phyloP scores from a whole-genome alignment of 2,329 filamentous ascomycete genomes.

The Aspergillus arachidicola region DNA sequence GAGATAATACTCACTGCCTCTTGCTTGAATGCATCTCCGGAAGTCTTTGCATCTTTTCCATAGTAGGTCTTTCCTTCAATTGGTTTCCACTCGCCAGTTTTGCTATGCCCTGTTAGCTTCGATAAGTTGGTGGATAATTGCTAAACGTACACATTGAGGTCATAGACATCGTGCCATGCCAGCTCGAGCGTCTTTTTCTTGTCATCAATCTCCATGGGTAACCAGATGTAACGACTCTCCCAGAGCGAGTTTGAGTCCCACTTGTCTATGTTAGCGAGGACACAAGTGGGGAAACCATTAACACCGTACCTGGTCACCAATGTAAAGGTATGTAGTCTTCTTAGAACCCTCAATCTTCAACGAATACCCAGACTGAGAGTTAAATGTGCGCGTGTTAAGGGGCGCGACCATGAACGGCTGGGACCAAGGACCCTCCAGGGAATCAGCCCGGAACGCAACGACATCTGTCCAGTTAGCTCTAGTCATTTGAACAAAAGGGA shows the following conservation, averaged over 20 bases:
- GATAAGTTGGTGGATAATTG: fast-evolving
- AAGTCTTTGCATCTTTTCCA: slow-evolving; percentile 48
- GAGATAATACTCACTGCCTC: slow-evolving; percentile 44
- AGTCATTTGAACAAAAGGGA: fast-evolving
- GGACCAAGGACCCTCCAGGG: slow-evolving; percentile 55
- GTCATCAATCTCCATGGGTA: slow-evolving; percentile 57
- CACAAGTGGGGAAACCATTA: too few species aligned
- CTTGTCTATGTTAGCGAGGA: slow-evolving; percentile 24
- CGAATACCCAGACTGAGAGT: slow-evolving; percentile 56
- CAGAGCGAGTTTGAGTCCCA: slow-evolving; percentile 61
- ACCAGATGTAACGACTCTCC: slow-evolving; percentile 62
- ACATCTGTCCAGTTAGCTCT: slow-evolving; percentile 43
- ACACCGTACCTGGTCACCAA: slow-evolving; percentile 43
- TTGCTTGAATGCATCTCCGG: slow-evolving; percentile 56
- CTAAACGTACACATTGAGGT: slow-evolving; percentile 49
- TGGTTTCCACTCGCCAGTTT: slow-evolving; percentile 52
- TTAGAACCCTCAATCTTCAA: slow-evolving; percentile 53
- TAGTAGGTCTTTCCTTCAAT: slow-evolving; percentile 54
- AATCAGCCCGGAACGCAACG: slow-evolving; percentile 58
- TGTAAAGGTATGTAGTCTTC: slow-evolving; percentile 54
- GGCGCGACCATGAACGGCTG: slow-evolving; percentile 57
- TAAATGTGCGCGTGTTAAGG: slow-evolving; percentile 55
- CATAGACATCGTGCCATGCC: slow-evolving; percentile 60
- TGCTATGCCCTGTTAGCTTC: slow-evolving; percentile 14
- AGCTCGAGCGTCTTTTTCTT: slow-evolving; percentile 53